Conservation (phyloP, 169 alveolate species). For the Babesia sp. region DNA sequence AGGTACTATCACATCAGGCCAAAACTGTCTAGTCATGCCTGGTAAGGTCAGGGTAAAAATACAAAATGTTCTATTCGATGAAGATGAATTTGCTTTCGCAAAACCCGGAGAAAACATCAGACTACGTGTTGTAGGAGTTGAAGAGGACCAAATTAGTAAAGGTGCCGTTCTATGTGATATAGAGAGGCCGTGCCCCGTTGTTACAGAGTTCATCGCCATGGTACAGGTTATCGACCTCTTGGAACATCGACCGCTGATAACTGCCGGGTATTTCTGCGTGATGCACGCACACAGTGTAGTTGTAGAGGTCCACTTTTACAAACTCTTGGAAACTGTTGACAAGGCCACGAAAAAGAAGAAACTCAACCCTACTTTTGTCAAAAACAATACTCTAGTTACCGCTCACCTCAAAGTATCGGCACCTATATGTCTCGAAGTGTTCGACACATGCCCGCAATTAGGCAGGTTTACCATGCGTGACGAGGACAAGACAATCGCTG, state of each 20-base stretch:
- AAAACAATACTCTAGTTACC: conserved; percentile 80
- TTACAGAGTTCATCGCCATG: conserved; percentile 88
- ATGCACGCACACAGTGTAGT: conserved; percentile 87
- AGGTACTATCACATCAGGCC: conserved; percentile 79
- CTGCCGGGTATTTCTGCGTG: conserved; percentile 93
- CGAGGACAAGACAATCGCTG: conserved; percentile 91
- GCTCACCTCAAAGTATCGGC: conserved; percentile 80
- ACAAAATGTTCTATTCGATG: conserved; percentile 82
- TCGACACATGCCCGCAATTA: conserved; percentile 84
- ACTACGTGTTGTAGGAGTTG: conserved; percentile 80
- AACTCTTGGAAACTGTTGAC: conserved; percentile 76
- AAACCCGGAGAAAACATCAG: conserved; percentile 91
- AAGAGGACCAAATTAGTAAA: conserved; percentile 90
- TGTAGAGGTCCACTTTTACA: conserved; percentile 82
- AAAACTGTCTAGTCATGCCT: conserved; percentile 87
- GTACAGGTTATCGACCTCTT: conserved; percentile 88
- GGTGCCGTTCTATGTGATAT: conserved; percentile 94
- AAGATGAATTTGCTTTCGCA: conserved; percentile 86
- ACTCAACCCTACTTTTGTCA: conserved; percentile 80
- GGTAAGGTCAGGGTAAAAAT: conserved; percentile 83
- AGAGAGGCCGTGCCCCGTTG: conserved; percentile 89
- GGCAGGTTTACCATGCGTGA: conserved; percentile 96
- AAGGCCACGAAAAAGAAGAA: conserved; percentile 79
- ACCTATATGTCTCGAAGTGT: conserved; percentile 90
- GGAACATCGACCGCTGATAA: conserved; percentile 90